phyloP scores from a whole-genome alignment of 1,284 basidiomycete genomes.

The Athelia psychrophila region DNA sequence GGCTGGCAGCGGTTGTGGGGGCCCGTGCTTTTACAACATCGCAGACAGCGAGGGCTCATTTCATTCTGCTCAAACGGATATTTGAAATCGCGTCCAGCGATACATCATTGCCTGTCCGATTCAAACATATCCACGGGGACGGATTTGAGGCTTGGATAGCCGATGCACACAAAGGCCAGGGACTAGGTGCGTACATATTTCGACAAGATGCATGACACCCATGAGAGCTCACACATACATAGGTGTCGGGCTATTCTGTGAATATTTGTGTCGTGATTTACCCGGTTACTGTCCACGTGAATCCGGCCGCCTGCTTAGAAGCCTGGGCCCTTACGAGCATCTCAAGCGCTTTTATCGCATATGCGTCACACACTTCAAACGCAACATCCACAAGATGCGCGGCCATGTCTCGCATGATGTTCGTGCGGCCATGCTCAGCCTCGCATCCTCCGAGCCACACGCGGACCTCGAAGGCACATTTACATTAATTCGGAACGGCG shows the following conservation, averaged over 20 bases:
- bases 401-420: slow-evolving; percentile 10
- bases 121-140: slow-evolving; percentile 19
- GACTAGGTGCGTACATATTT: slow-evolving; percentile 9
- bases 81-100: no score
- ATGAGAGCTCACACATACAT: not conserved
- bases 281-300: not conserved
- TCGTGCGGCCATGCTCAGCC: slow-evolving; percentile 16
- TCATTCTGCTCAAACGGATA: not conserved
- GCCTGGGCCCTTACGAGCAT: slow-evolving; percentile 17
- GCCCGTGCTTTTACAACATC: slow-evolving; percentile 20
- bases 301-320: not conserved
- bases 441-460: slow-evolving; percentile 16
- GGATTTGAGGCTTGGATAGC: slow-evolving; percentile 19
- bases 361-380: slow-evolving; percentile 16
- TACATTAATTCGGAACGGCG: slow-evolving; percentile 12
- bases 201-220: no score
- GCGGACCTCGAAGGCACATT: slow-evolving; percentile 16
- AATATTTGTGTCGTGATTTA: not conserved
- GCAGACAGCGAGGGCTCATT: slow-evolving; percentile 20
- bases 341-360: slow-evolving; percentile 13
- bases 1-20: slow-evolving; percentile 12
- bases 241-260: not conserved
- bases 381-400: slow-evolving; percentile 14
- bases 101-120: slow-evolving; percentile 11
- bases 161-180: slow-evolving; percentile 24